Conservation (phyloP, 2,329 filamentous ascomycete genomes). For the Elsinoe ampelina region DNA sequence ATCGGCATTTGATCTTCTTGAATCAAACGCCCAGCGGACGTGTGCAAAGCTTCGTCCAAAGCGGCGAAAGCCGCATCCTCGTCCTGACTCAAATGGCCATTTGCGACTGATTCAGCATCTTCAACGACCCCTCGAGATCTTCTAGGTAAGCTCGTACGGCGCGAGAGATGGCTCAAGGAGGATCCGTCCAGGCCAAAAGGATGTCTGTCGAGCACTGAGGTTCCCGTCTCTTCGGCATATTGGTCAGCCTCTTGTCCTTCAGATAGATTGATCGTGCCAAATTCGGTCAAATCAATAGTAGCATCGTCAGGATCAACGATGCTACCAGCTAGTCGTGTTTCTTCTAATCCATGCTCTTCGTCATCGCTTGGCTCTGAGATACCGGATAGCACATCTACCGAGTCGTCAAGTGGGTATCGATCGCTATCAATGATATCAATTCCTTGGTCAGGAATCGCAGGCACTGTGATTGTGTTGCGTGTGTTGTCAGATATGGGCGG, state of each 20-base stretch:
- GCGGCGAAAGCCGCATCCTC: slow-evolving; percentile 11
- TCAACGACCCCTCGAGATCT: slow-evolving; percentile 5
- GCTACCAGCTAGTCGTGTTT: background rate
- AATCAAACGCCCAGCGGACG: background rate
- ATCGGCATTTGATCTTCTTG: background rate
- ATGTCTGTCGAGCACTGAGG: background rate
- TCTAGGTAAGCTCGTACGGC: background rate
- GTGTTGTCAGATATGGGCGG: background rate
- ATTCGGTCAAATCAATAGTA: too few relatives aligned
- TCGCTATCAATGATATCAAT: background rate
- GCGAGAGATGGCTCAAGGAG: background rate
- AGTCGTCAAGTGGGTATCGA: background rate
- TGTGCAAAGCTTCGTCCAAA: slow-evolving; percentile 13
- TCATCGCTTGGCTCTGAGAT: background rate
- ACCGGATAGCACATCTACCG: background rate
- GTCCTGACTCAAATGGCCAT: slow-evolving; percentile 11
- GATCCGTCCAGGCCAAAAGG: background rate
- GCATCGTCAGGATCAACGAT: background rate
- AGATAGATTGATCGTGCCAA: background rate
- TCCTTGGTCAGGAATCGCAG: background rate
- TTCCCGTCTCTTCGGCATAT: background rate
- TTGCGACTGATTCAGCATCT: slow-evolving; percentile 7
- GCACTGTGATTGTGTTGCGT: background rate
- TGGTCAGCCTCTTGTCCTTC: background rate
- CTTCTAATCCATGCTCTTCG: background rate